A percentile compares a stretch with the other conserved stretches of the same genome.
phyloP scores from a whole-genome alignment of 2,329 filamentous ascomycete species.

The Ophiosphaerella narmari region DNA sequence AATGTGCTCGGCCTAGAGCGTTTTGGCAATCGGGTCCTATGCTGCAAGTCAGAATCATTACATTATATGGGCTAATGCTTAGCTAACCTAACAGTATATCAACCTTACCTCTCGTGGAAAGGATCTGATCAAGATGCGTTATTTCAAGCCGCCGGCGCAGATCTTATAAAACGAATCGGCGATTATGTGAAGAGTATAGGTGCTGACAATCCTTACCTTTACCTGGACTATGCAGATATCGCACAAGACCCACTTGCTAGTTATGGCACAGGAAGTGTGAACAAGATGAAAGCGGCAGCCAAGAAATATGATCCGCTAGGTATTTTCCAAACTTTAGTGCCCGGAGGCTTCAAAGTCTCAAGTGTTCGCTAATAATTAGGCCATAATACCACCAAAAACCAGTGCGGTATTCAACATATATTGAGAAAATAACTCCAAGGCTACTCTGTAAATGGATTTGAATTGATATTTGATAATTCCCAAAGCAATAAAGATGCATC shows the following conservation, averaged over 20 bases:
- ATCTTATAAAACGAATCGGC: slow-evolving; percentile 17
- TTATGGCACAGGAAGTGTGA: slow-evolving; percentile 25
- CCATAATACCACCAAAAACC: neutral
- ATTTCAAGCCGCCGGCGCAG: slow-evolving; percentile 22
- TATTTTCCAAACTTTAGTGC: slow-evolving; percentile 31
- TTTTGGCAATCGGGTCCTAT: slow-evolving; percentile 19
- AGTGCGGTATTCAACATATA: too few species aligned
- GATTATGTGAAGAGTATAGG: slow-evolving; percentile 24
- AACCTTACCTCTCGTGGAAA: slow-evolving; percentile 27
- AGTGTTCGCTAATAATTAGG: slow-evolving; percentile 6
- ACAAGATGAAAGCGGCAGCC: slow-evolving; percentile 24
- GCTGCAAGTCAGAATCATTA: slow-evolving; percentile 15
- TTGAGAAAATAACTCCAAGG: too few species aligned
- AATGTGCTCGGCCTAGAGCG: slow-evolving; percentile 48
- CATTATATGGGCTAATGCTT: neutral
- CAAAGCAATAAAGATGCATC: too few species aligned
- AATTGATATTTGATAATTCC: too few species aligned
- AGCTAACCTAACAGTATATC: slow-evolving; percentile 17
- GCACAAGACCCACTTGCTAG: slow-evolving; percentile 25
- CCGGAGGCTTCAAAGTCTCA: slow-evolving; percentile 36
- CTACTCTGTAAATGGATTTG: too few species aligned
- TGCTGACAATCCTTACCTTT: slow-evolving; percentile 30
- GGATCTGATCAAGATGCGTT: slow-evolving; percentile 23
- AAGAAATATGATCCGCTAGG: slow-evolving; percentile 27
- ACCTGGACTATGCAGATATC: slow-evolving; percentile 40